Conservation (phyloP, 208 protist species). For the Novymonas esmeraldas region DNA sequence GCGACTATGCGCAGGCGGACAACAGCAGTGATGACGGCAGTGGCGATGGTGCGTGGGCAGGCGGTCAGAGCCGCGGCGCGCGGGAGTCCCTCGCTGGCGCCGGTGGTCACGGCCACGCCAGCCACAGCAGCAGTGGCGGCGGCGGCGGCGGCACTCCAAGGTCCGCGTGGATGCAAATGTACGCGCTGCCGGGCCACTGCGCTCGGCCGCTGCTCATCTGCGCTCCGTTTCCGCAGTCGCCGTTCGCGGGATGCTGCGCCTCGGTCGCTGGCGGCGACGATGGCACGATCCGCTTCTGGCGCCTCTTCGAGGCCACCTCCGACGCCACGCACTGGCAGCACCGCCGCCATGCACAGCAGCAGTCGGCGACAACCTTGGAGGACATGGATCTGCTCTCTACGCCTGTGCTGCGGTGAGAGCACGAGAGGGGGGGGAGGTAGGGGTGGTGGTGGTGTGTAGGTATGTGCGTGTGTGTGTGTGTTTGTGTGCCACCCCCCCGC, state of each 20-base stretch:
- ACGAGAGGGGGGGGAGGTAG: too few relatives aligned
- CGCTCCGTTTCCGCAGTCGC: conserved; percentile 52
- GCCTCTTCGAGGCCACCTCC: conserved; percentile 51
- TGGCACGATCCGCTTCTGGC: conserved; percentile 82
- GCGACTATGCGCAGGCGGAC: not conserved
- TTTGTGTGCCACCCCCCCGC: too few relatives aligned
- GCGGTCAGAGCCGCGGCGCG: not conserved
- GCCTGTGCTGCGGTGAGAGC: conserved; percentile 31
- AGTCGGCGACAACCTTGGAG: conserved; percentile 37
- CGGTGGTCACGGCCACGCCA: not conserved
- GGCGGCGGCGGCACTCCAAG: not conserved
- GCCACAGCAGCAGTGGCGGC: not conserved
- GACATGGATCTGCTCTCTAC: conserved; percentile 43
- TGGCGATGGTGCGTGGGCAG: not conserved
- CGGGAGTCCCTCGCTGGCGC: not conserved
- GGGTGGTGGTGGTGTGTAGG: too few relatives aligned
- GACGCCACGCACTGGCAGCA: conserved; percentile 42
- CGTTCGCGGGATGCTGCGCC: conserved; percentile 52
- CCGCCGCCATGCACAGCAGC: conserved; percentile 36
- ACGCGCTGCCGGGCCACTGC: conserved; percentile 67
- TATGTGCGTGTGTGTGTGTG: too few relatives aligned
- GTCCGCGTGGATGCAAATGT: conserved; percentile 38
- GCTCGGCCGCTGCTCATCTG: conserved; percentile 67
- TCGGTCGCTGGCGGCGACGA: conserved; percentile 71
- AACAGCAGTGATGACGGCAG: not conserved